Evolutionary conservation across 2,329 filamentous ascomycete species (phyloP).

Genomic region (Trichoderma simmonsii): DNA sequence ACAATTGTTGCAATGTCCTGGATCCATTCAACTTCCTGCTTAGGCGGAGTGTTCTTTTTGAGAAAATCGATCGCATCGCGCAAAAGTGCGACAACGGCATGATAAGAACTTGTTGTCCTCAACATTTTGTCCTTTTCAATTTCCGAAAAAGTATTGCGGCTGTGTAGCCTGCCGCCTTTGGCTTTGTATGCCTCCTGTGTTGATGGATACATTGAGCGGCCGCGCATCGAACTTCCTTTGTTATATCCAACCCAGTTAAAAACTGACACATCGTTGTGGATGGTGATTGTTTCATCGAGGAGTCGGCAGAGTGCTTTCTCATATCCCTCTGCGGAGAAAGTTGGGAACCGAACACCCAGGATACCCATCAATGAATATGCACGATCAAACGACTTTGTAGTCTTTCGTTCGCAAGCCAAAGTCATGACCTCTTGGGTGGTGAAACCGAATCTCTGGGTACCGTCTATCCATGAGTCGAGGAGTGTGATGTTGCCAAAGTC

Average conservation of each 20-base stretch:
- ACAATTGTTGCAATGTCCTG: neutral
- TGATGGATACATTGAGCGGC: constrained; percentile 18
- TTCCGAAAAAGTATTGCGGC: neutral
- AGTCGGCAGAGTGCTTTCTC: constrained; percentile 17
- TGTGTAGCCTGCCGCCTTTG: neutral
- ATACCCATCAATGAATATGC: constrained; percentile 20
- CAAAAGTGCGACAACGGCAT: neutral
- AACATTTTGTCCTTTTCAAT: neutral
- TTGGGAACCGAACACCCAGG: constrained; percentile 16
- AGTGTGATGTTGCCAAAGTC: constrained; percentile 14
- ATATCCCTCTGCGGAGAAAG: constrained; percentile 18
- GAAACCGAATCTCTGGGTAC: constrained; percentile 5
- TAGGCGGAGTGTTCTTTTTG: neutral
- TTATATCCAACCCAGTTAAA: constrained; percentile 17
- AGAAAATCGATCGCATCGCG: constrained; percentile 2
- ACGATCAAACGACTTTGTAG: constrained; percentile 13
- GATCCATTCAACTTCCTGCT: constrained; percentile 15
- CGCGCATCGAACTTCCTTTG: constrained; percentile 17
- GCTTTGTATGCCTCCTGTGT: constrained; percentile 10
- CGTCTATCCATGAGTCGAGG: constrained; percentile 1
- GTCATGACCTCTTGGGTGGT: constrained; percentile 10
- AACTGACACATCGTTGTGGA: constrained; percentile 13
- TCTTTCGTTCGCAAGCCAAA: constrained; percentile 3
- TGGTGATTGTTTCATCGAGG: constrained; percentile 15
- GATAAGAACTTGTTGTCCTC: neutral